Evolutionary conservation across 306 rosid genomes (phyloP), one percentile per base, ranked within the genome.

Genomic region (Styphnolobium japonicum): DNA sequence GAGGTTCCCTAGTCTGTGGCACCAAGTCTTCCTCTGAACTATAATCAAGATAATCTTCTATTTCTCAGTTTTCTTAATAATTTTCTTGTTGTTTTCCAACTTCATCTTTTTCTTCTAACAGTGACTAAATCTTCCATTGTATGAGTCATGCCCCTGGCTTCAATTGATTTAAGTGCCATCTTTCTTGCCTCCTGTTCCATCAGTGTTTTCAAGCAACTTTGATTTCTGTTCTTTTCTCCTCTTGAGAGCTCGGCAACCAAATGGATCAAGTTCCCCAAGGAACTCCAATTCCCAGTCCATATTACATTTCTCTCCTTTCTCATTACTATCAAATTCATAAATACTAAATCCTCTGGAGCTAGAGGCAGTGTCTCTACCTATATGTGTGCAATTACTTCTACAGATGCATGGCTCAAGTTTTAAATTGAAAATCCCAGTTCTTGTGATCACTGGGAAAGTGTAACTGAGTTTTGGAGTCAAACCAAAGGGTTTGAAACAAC

Each of bases 151-250:
- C 92, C 94, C 57, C 90, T 88, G 1, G 86, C 85, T 57, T 90
- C 84, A 56, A 88, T 88, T 16, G 85, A 81, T 36, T 80, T 83
- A 31, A 90, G 88, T 23, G 92, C 92, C 18, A 84, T 64, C 77
- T 83, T 79, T 78, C 94, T 83, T 58, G 94, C 49, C 87, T 81
- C 80, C 94, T 91, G 88, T 90, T 40, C 81, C 88, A 48, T 83
- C 89, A 48, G 77, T 60, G 12, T 88, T 89, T 39, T 86, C 76
- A 58, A 85, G n/a, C n/a, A n/a, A n/a, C n/a, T n/a, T n/a, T n/a
- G n/a, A n/a, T n/a, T n/a, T n/a, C n/a, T n/a, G n/a, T 39, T 78
- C 80, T 21, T 71, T 90, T 39, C 65, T 82, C 83, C 84, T 90
- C 71, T 67, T 77, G 31, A 88, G 89, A 65, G 84, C 52, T 61